phyloP scores from a whole-genome alignment of 1,284 basidiomycete genomes.

The Marasmius tenuissimus region DNA sequence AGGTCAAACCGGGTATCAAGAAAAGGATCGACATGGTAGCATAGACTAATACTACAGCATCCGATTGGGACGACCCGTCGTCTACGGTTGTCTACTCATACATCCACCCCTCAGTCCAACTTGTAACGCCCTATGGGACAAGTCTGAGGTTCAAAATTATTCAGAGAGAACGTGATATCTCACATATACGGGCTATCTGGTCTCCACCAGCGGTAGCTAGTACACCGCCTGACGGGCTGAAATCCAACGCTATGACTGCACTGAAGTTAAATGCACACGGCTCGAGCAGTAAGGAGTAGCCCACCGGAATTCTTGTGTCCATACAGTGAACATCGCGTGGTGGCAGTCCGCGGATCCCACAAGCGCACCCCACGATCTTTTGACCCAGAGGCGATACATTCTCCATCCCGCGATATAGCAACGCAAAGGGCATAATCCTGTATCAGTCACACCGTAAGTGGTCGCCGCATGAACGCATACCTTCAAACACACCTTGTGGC shows the following conservation, averaged over 20 bases:
- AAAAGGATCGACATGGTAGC: no score
- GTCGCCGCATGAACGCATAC: conserved; percentile 5
- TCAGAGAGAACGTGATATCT: conserved; percentile 21
- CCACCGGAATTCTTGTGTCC: conserved; percentile 86
- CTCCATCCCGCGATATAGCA: conserved; percentile 80
- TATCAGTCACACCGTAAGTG: background rate
- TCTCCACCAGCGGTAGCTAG: conserved; percentile 89
- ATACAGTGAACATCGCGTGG: conserved; percentile 82
- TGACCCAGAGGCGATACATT: conserved; percentile 88
- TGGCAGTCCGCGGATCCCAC: conserved; percentile 81
- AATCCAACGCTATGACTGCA: conserved; percentile 81
- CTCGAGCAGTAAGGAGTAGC: conserved; percentile 17
- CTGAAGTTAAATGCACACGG: conserved; percentile 4
- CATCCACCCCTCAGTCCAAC: background rate
- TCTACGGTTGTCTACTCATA: no score
- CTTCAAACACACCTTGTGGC: conserved; percentile 70
- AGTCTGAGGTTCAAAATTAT: background rate
- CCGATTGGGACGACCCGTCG: no score
- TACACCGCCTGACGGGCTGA: conserved; percentile 72
- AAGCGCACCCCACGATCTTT: conserved; percentile 90
- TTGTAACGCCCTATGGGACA: background rate
- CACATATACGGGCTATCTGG: conserved; percentile 80
- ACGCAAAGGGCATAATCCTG: conserved; percentile 83
- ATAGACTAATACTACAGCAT: no score
- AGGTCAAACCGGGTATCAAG: no score